Base-by-base conservation (phyloP, 768 basidiomycete species). In the Calocybe cyanea region DNA sequence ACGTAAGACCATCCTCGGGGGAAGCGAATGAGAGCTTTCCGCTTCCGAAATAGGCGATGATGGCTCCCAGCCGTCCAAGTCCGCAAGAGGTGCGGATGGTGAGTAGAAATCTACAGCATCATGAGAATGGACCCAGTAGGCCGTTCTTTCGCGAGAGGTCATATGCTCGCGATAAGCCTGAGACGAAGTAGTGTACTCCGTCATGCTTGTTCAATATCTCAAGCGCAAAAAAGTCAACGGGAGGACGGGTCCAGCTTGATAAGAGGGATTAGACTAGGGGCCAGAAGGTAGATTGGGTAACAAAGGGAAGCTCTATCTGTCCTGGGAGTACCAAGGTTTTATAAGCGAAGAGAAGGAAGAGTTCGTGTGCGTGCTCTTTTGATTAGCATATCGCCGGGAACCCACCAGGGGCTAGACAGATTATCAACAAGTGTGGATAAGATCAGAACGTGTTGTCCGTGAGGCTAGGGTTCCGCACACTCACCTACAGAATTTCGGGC, bases 1-100 rank as follows among this genome's bases (percentile, higher is more conserved):
- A 44, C 77, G 77, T 55, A 88, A 64, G 48, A 87, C 64, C 83
- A 89, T 86, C 55, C 76, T 79, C 3, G 87, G 86, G 1, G 87
- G 87, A 9, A 79, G 55, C 7, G 77, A 79, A 51, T 67, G 64
- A 7, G 72, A 66, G 57, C 76, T 79, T 47, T 66, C 75, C 2
- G 67, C 71, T 33, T 75, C 75, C 28, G 76, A 78, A 24, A 69
- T 63, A 4, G 75, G 71, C 14, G 71, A 66, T 17, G 68, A 63
- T 11, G 67, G 65, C 15, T 67, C 54, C 46, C 63, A 57, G n/a
- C 69, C 74, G 32, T 75, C 61, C 24, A 81, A 59, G 25, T 65
- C 70, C 30, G 78, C 71, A 4, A 80, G 82, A 3, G 80, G 75
- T 18, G 69, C 65, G 32, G 81, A 81, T 14, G 83, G 83, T 7